Base-by-base conservation (phyloP, 257 asterid species). In the Solanum chilense region DNA sequence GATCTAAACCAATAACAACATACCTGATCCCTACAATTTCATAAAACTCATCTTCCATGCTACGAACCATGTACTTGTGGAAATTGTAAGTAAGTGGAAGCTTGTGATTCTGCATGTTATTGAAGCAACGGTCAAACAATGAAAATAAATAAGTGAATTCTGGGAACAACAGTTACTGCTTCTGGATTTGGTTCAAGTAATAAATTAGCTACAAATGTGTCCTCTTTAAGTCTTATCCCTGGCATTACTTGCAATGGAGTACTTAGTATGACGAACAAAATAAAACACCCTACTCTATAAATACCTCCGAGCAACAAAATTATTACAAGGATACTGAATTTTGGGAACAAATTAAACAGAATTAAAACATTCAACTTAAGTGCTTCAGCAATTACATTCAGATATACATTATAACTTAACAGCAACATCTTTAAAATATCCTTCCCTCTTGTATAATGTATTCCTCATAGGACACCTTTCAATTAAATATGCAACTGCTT, bases 31-130 rank as follows among this genome's bases (percentile, higher is more conserved):
- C 98, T 10, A 96, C 99, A 41, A 96, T 93, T 84, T 93, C 90
- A 70, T 92, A 93, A 91, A 95, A 95, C 88, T 96, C 99, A 29
- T 96, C 99, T 93, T 96, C 99, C 99, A 96, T 96, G 91, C 98
- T 95, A 16, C 99, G 94, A 12, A 95, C 95, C 97, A 96, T 95
- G 69, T 96, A 96, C 81, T 95, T 95, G 86, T 96, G 99, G 86
- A 96, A 95, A 88, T 95, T 93, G 86, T 96, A 96, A 16, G 99
- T 84, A 13, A 42, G 86, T 9, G 97, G 98, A 88, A 96, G 92
- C 84, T 89, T 92, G 92, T 96, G 99, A 89, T 91, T 95, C 99
- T 96, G 96, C 90, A 89, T 7, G 31, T 18, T 35, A 16, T 85
- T 4, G 35, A 62, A 87, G 44, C 20, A 23, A 44, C 18, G n/a